Base-by-base conservation (phyloP, 306 rosid species). In the Purshia tridentata region DNA sequence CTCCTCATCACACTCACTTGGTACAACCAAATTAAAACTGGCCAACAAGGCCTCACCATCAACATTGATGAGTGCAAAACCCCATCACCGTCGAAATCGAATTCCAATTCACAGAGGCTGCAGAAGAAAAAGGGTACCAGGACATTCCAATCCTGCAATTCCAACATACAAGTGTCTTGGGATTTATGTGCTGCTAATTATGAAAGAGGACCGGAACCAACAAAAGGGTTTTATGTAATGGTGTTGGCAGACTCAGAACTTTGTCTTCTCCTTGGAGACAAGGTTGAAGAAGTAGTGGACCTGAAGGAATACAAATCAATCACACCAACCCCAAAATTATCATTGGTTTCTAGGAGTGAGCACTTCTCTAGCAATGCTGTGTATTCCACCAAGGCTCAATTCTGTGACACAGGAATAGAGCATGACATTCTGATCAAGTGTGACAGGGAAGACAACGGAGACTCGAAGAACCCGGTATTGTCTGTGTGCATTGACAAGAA, bases 351-450 rank as follows among this genome's bases (percentile, higher is more conserved):
- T 0, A 64, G 91, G 69, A 84, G 80, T 2, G 98, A 93, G 72
- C 70, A 76, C 14, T 85, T 87, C 55, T 86, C 59, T 18, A 86
- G 86, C 19, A 77, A 58, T 4, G 9, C 69, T 1, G 82, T 84
- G 71, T 92, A 81, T 57, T 75, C 85, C n/a, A 92, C 96, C 0
- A 92, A 76, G 77, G 90, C 90, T 0, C 80, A 65, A 53, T 88
- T 92, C 68, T 78, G 80, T 42, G 86, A 88, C n/a, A 57, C 47
- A 0, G 96, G 97, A 16, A 53, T 10, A 1, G 8, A 41, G 6
- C 98, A 92, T 39, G 97, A 95, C 13, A 88, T 95, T 62, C 1
- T 88, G 80, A 81, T 95, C 6, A 88, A 68, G 81, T 92, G 87
- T 19, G 84, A 78, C 35, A 71, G 76, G 47, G 88, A 78, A 4